These are phyloP conservation scores for Talaromyces pinophilus DNA, from an alignment of 2,329 filamentous ascomycete genomes.

Conservation along the genomic window DNA sequence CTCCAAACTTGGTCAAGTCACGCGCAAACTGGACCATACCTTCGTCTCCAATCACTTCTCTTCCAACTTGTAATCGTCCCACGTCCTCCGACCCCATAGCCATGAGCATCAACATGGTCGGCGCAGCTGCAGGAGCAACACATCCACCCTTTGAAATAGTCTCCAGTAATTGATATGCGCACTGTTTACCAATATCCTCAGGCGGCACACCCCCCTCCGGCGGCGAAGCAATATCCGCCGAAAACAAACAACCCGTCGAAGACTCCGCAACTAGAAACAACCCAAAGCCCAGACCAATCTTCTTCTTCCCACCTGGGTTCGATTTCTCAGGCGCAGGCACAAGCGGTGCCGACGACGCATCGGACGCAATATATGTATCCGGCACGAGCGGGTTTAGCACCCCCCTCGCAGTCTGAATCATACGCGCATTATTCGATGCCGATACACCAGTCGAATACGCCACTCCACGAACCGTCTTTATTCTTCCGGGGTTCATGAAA, in stretches of 20 bases:
- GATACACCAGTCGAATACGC: constrained; percentile 91
- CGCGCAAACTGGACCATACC: constrained; percentile 77
- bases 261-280: constrained; percentile 88
- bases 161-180: constrained; percentile 86
- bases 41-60: constrained; percentile 78
- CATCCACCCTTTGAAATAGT: constrained; percentile 80
- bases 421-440: constrained; percentile 87
- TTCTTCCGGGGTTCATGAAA: constrained; percentile 75
- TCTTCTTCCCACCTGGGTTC: constrained; percentile 55
- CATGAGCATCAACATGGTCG: constrained; percentile 84
- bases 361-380: constrained; percentile 85
- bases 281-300: constrained; percentile 86
- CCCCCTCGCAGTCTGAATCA: constrained; percentile 88
- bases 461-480: constrained; percentile 87
- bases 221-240: constrained; percentile 75
- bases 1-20: constrained; percentile 85
- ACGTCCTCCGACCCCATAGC: constrained; percentile 98
- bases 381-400: constrained; percentile 82
- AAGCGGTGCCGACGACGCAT: constrained; percentile 62
- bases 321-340: constrained; percentile 70
- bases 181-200: constrained; percentile 85
- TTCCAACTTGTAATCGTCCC: constrained; percentile 77
- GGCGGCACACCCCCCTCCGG: constrained; percentile 78
- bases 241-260: constrained; percentile 82
- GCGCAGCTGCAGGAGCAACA: constrained; percentile 68